Evolutionary conservation across 352 stramenopile species (phyloP).

Genomic region (Globisporangium cylindrosporum): DNA sequence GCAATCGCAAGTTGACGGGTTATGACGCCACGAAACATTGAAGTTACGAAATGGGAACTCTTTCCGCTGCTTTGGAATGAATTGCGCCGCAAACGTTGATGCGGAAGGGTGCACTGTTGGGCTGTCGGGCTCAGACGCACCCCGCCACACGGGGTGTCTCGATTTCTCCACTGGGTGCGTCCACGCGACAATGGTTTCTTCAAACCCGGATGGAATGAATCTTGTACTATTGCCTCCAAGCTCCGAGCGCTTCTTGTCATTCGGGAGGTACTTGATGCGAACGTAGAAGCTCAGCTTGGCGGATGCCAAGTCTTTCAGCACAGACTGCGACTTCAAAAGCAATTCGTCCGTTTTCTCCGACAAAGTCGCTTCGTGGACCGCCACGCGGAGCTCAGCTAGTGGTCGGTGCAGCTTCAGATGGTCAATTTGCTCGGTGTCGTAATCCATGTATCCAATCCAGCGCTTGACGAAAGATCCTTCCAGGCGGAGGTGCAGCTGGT

Average conservation of each 20-base stretch:
- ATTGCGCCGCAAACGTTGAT: slow-evolving; percentile 24
- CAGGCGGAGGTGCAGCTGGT: slow-evolving; percentile 63
- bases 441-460: slow-evolving; percentile 81
- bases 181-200: slow-evolving; percentile 67
- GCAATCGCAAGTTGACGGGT: slow-evolving; percentile 44
- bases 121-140: slow-evolving; percentile 14
- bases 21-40: slow-evolving; percentile 75
- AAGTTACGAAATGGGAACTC: slow-evolving; percentile 73
- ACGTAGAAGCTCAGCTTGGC: slow-evolving; percentile 71
- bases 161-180: slow-evolving; percentile 73
- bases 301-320: slow-evolving; percentile 56
- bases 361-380: slow-evolving; percentile 69
- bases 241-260: slow-evolving; percentile 57
- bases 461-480: slow-evolving; percentile 58
- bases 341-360: slow-evolving; percentile 50
- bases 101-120: slow-evolving; percentile 12
- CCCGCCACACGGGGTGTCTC: slow-evolving; percentile 33
- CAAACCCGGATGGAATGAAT: slow-evolving; percentile 64
- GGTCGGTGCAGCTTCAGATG: slow-evolving; percentile 70
- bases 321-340: slow-evolving; percentile 55
- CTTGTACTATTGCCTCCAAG: slow-evolving; percentile 37
- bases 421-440: slow-evolving; percentile 72
- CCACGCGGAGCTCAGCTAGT: slow-evolving; percentile 63
- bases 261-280: slow-evolving; percentile 75
- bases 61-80: slow-evolving; percentile 53